phyloP scores from a whole-genome alignment of 2,329 filamentous ascomycete species.

The Cercospora sesami region DNA sequence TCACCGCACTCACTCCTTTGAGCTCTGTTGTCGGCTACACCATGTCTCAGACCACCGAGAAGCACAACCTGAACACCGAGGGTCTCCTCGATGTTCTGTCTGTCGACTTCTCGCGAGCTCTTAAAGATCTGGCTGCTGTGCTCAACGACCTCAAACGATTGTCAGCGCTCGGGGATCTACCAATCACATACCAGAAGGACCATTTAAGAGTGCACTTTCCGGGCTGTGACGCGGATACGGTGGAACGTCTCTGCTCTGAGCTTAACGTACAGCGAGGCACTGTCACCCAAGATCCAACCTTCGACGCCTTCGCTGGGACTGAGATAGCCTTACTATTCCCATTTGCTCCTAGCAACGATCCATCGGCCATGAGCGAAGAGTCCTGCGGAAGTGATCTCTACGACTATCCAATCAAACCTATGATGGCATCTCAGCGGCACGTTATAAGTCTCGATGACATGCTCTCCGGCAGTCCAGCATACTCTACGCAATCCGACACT shows the following conservation, averaged over 20 bases:
- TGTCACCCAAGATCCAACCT: conserved; percentile 75
- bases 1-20: conserved; percentile 81
- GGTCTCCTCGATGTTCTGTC: conserved; percentile 83
- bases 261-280: conserved; percentile 78
- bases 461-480: conserved; percentile 48
- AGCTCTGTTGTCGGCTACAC: conserved; percentile 58
- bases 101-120: conserved; percentile 79
- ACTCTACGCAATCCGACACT: conserved; percentile 40
- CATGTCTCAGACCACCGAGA: conserved; percentile 37
- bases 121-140: conserved; percentile 78
- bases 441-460: conserved; percentile 59
- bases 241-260: conserved; percentile 82
- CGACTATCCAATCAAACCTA: conserved; percentile 18
- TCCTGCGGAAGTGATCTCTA: conserved; percentile 40
- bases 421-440: conserved; percentile 20
- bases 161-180: conserved; percentile 76
- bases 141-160: conserved; percentile 80
- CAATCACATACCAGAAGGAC: conserved; percentile 70
- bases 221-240: conserved; percentile 79
- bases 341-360: conserved; percentile 67
- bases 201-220: conserved; percentile 82
- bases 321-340: conserved; percentile 80
- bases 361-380: conserved; percentile 43
- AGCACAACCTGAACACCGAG: conserved; percentile 70
- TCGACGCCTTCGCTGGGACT: conserved; percentile 66